Evolutionary conservation across 192 early-diverging fungal genomes (phyloP).

Genomic region (Paraglomus occultum): DNA sequence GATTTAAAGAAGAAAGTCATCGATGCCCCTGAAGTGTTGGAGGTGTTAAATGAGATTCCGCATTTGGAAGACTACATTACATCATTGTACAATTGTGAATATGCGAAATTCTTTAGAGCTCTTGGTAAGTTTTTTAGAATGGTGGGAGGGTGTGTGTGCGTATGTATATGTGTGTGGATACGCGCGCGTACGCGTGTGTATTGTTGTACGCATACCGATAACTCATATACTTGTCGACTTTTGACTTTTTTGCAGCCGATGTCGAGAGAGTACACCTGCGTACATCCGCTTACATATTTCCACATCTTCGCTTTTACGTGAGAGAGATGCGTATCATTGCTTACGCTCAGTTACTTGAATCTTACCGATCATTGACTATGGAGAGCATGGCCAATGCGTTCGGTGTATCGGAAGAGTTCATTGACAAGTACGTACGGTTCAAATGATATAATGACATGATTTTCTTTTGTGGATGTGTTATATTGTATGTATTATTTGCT

Average conservation of each 20-base stretch:
- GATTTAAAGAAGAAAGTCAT: constrained; percentile 96
- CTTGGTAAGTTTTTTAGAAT: constrained; percentile 51
- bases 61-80: constrained; percentile 79
- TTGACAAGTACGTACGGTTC: constrained; percentile 70
- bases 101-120: constrained; percentile 89
- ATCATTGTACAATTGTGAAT: constrained; percentile 89
- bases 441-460: neutral
- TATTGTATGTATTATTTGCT: constrained; percentile 1
- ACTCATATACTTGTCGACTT: neutral
- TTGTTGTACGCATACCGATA: too few relatives aligned
- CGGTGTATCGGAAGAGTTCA: constrained; percentile 92
- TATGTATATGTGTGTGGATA: too few relatives aligned
- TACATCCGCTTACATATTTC: constrained; percentile 77
- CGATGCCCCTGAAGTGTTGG: constrained; percentile 94
- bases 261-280: constrained; percentile 74
- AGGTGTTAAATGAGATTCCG: constrained; percentile 90
- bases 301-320: constrained; percentile 90
- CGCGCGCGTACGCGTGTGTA: too few relatives aligned
- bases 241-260: constrained; percentile 48
- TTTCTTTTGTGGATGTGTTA: neutral
- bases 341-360: constrained; percentile 95
- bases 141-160: neutral
- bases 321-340: constrained; percentile 98
- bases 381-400: constrained; percentile 96
- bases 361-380: constrained; percentile 90